A percentile compares a stretch with the other conserved stretches of the same genome.
Conservation (phyloP, 176 grass and related monocot genomes). For the Paspalum notatum region DNA sequence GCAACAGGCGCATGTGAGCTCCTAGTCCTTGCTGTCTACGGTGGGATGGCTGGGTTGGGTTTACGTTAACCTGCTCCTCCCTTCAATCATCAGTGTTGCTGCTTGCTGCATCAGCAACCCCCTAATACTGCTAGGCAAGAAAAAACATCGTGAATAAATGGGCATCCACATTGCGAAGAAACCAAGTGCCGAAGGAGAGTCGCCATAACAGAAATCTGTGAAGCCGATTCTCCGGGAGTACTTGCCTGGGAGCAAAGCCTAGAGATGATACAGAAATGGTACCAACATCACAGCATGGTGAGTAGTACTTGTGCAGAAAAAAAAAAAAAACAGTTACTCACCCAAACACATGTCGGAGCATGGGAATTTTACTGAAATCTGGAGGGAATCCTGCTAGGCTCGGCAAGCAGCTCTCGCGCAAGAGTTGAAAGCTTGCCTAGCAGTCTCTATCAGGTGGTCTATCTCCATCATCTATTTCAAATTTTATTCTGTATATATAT, state of each 20-base stretch:
- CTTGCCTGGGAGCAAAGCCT: background rate
- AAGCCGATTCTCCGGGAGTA: background rate
- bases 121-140: background rate
- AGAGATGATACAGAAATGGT: background rate
- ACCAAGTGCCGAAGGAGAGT: background rate
- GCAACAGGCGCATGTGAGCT: constrained; percentile 43
- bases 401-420: background rate
- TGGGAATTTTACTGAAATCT: background rate
- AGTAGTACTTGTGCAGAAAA: too few species aligned
- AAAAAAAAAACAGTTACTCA: too few species aligned
- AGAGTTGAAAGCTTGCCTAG: background rate
- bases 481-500: too few species aligned
- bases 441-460: too few species aligned
- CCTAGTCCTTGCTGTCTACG: constrained; percentile 29
- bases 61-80: constrained; percentile 21
- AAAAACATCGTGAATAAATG: too few species aligned
- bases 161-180: background rate
- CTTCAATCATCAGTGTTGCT: background rate
- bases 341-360: too few species aligned
- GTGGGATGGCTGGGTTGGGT: background rate
- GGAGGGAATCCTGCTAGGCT: background rate
- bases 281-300: background rate
- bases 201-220: background rate
- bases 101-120: background rate
- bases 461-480: too few species aligned